phyloP scores from a whole-genome alignment of 2,329 filamentous ascomycete species.

The Monilinia laxa region DNA sequence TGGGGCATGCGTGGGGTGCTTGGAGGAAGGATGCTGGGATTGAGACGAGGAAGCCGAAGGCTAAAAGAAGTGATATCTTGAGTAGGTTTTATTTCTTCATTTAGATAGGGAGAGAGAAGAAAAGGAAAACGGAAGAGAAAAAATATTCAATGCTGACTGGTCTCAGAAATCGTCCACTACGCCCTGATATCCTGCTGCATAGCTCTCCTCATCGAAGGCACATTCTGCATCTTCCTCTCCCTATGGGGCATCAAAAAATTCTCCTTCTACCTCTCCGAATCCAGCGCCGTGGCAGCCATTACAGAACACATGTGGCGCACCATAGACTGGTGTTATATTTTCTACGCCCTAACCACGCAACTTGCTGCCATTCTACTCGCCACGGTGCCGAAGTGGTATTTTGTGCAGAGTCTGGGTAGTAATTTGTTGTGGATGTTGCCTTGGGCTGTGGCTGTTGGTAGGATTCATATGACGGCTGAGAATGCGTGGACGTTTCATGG shows the following conservation, averaged over 20 bases:
- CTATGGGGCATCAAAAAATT: conserved; percentile 59
- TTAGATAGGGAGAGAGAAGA: background rate
- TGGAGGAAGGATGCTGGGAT: conserved; percentile 45
- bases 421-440: conserved; percentile 69
- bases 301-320: conserved; percentile 59
- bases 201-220: conserved; percentile 59
- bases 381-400: conserved; percentile 64
- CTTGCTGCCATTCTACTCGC: conserved; percentile 62
- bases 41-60: conserved; percentile 37
- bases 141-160: conserved; percentile 24
- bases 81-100: conserved; percentile 31
- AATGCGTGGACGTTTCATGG: conserved; percentile 68
- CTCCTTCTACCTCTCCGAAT: conserved; percentile 60
- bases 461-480: conserved; percentile 46
- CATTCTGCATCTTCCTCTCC: conserved; percentile 62
- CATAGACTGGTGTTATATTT: conserved; percentile 67
- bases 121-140: too few relatives aligned
- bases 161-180: conserved; percentile 48
- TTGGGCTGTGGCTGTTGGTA: conserved; percentile 64
- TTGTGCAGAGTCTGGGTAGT: conserved; percentile 64
- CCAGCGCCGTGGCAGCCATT: conserved; percentile 56
- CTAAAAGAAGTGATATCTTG: conserved; percentile 39
- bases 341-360: conserved; percentile 66
- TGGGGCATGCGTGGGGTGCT: conserved; percentile 65
- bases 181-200: conserved; percentile 54